Base-by-base conservation (phyloP, 2,329 filamentous ascomycete genomes). In the Monosporascus sp. region DNA sequence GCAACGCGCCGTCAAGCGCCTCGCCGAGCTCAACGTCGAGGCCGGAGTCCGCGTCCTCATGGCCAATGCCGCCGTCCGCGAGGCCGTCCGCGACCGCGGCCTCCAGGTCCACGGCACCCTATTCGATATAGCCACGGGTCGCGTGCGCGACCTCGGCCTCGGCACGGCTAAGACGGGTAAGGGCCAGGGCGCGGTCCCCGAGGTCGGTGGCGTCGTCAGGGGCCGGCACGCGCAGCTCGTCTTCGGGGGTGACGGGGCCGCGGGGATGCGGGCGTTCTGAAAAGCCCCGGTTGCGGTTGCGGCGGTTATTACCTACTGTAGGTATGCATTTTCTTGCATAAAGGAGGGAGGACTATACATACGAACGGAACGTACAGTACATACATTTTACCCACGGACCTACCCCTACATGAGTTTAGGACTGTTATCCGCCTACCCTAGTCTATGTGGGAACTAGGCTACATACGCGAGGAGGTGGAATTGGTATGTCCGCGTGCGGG, bases 11-110 rank as follows among this genome's bases (percentile, higher is more conserved):
- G 70, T 80, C 11, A 35, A 14, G 1, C 83, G 83, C 60, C 73
- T 96, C 56, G 86, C 87, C 5, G 88, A 93, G 74, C 73, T 92
- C 63, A 94, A 94, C 67, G 88, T 95, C 19, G 76, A 84, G 60
- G 76, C 80, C 37, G 86, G 88, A 24, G 76, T 93, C 54, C 76
- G 84, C 60, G 79, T 83, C 20, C 71, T 94, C 53, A 81, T 86
- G 74, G 78, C 83, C 65, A 91, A 91, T 70, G 75, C 78, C 49
- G 79, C 81, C 24, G 79, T 95, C 31, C 78, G 85, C 63, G 85
- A 89, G 57, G 89, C 88, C 26, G 82, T 91, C 55, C 70, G 75
- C 58, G 84, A 90, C 62, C 77, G 88, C 27, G 87, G 86, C 1
- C 70, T 96, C 43, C 74, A 86, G 70, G 80, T 95, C 6, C 89